Conservation (phyloP, 2,329 filamentous ascomycete genomes). For the Sclerotinia trifoliorum region DNA sequence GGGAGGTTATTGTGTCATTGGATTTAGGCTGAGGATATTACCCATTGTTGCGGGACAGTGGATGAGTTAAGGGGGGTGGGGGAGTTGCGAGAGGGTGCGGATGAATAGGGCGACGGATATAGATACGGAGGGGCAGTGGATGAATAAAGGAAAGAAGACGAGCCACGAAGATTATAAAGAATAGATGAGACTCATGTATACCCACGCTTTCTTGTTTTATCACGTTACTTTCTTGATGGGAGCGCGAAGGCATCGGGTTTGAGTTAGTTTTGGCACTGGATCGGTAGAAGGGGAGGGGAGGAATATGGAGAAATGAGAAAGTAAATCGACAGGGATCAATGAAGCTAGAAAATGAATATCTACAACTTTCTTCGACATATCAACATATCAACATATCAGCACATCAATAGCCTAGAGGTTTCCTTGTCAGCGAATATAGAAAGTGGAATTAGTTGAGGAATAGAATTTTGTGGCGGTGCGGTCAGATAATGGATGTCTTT, state of each 20-base stretch:
- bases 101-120: background rate
- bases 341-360: constrained; percentile 5
- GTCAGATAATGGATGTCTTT: background rate
- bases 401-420: background rate
- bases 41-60: constrained; percentile 2
- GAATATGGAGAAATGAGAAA: background rate
- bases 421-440: background rate
- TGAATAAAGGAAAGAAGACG: constrained; percentile 19
- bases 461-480: background rate
- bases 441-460: background rate
- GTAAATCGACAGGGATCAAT: background rate
- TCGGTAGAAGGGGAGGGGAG: background rate
- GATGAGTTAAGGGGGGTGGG: constrained; percentile 4
- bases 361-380: background rate
- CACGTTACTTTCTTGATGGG: background rate
- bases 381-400: no score
- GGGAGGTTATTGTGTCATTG: constrained; percentile 9
- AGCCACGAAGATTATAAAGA: constrained; percentile 21
- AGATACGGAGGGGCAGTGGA: constrained; percentile 19
- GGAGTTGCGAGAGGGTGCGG: background rate
- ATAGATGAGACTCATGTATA: constrained; percentile 24
- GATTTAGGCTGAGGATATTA: constrained; percentile 17
- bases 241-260: constrained; percentile 1
- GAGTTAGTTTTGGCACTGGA: constrained; percentile 6
- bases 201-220: constrained; percentile 21